Evolutionary conservation across 2,329 filamentous ascomycete genomes (phyloP).

Genomic region (Didymosphaeria variabile): DNA sequence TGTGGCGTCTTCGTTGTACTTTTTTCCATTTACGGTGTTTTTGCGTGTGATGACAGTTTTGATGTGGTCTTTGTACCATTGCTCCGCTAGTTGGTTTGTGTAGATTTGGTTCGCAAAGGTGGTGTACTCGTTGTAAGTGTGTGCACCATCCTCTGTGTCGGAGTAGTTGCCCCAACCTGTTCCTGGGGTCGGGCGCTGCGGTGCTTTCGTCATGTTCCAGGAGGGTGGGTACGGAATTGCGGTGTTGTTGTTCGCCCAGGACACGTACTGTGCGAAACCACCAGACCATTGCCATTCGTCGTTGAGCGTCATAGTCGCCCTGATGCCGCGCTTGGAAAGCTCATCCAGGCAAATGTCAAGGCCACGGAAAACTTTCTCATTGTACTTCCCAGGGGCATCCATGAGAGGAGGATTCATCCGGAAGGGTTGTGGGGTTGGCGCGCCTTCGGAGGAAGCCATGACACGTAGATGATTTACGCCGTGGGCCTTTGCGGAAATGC

Average conservation of each 20-base stretch:
- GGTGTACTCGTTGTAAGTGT: conserved; percentile 37
- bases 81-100: conserved; percentile 44
- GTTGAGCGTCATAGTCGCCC: conserved; percentile 52
- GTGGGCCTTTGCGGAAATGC: conserved; percentile 26
- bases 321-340: conserved; percentile 51
- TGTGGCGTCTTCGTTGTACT: conserved; percentile 49
- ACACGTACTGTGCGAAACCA: conserved; percentile 51
- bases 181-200: conserved; percentile 42
- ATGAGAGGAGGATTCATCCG: conserved; percentile 51
- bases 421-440: conserved; percentile 50
- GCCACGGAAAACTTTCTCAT: conserved; percentile 49
- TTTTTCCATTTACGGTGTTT: conserved; percentile 49
- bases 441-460: conserved; percentile 52
- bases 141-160: conserved; percentile 43
- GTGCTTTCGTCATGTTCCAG: conserved; percentile 50
- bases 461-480: conserved; percentile 53
- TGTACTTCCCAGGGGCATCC: conserved; percentile 49
- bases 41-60: conserved; percentile 45
- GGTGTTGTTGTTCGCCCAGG: conserved; percentile 45
- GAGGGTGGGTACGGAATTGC: conserved; percentile 50
- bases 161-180: conserved; percentile 55
- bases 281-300: conserved; percentile 54
- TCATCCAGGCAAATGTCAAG: conserved; percentile 52
- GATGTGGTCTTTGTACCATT: conserved; percentile 51
- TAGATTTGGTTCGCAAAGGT: conserved; percentile 49